Percentiles rank a stretch among this genome's conserved stretches.
Evolutionary conservation across 139 green algal species (phyloP).

Genomic region (Gonium pectorale): DNA sequence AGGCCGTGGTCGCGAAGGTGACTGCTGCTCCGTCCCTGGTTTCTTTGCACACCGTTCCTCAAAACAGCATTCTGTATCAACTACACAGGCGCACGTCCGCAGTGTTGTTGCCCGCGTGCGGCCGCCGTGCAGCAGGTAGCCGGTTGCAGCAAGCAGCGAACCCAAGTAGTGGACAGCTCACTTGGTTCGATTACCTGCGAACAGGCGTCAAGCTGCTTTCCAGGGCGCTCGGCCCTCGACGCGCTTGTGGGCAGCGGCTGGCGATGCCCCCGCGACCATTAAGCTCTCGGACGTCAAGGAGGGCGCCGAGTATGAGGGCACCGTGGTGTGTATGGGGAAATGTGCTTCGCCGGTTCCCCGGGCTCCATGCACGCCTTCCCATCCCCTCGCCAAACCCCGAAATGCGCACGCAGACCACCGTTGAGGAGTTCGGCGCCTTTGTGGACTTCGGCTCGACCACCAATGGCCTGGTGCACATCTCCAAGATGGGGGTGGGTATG

Average conservation of each 20-base stretch:
- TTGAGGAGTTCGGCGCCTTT: slow-evolving; percentile 92
- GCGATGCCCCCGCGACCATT: slow-evolving; percentile 19
- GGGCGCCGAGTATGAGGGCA: slow-evolving; percentile 65
- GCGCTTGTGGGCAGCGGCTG: slow-evolving; percentile 32
- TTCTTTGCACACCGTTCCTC: too few relatives aligned
- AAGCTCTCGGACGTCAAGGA: slow-evolving; percentile 53
- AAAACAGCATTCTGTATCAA: neutral
- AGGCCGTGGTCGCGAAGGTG: neutral
- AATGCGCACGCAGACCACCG: slow-evolving; percentile 67
- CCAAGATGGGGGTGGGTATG: slow-evolving; percentile 78
- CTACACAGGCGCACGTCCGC: slow-evolving; percentile 24
- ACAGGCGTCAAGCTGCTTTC: slow-evolving; percentile 32
- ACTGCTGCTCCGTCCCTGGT: too few relatives aligned
- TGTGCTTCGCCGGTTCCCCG: too few relatives aligned
- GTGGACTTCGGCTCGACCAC: slow-evolving; percentile 89
- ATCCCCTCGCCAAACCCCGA: too few relatives aligned
- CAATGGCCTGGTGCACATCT: slow-evolving; percentile 97
- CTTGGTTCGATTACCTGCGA: neutral
- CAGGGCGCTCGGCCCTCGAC: slow-evolving; percentile 10
- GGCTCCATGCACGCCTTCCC: neutral
- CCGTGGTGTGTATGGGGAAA: slow-evolving; percentile 60
- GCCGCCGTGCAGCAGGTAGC: slow-evolving; percentile 27
- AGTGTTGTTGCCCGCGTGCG: slow-evolving; percentile 22
- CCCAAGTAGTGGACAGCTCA: neutral
- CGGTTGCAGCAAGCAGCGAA: slow-evolving; percentile 13